phyloP scores from a whole-genome alignment of 2,329 filamentous ascomycete species.

The Chaetomium sp. region DNA sequence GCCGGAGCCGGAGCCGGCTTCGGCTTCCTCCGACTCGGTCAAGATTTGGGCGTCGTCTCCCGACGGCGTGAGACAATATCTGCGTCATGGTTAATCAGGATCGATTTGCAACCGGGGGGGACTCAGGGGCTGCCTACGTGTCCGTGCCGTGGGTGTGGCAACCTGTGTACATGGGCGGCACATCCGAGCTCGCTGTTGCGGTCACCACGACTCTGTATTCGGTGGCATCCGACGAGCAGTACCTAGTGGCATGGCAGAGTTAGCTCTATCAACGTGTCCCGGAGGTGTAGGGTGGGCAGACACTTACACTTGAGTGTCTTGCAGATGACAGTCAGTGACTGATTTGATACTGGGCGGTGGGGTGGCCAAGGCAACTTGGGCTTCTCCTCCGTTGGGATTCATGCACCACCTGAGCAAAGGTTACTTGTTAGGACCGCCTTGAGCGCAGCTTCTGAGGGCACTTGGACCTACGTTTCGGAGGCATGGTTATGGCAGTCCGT shows the following conservation, averaged over 20 bases:
- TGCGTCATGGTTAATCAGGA: neutral
- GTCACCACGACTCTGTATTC: slow-evolving; percentile 50
- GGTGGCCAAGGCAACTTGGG: slow-evolving; percentile 39
- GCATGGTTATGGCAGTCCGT: slow-evolving; percentile 55
- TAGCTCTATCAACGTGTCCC: neutral
- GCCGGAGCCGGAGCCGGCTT: neutral
- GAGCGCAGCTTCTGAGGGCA: neutral
- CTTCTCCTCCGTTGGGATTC: slow-evolving; percentile 44
- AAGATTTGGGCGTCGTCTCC: slow-evolving; percentile 27
- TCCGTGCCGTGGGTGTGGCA: slow-evolving; percentile 65
- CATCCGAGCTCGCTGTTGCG: slow-evolving; percentile 55
- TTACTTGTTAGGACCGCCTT: neutral
- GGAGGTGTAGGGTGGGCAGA: neutral
- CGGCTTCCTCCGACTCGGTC: slow-evolving; percentile 11
- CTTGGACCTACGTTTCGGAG: slow-evolving; percentile 48
- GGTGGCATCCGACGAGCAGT: slow-evolving; percentile 47
- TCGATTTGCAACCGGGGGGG: neutral
- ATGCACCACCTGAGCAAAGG: slow-evolving; percentile 45
- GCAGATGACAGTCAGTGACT: slow-evolving; percentile 54
- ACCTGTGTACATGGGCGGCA: slow-evolving; percentile 63
- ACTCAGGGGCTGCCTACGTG: slow-evolving; percentile 47
- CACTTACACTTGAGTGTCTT: slow-evolving; percentile 45
- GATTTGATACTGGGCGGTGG: slow-evolving; percentile 42
- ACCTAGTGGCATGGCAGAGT: slow-evolving; percentile 39
- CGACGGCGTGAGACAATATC: slow-evolving; percentile 19